Evolutionary conservation across 352 stramenopile species (phyloP).

Genomic region (Pythium brachiatum): DNA sequence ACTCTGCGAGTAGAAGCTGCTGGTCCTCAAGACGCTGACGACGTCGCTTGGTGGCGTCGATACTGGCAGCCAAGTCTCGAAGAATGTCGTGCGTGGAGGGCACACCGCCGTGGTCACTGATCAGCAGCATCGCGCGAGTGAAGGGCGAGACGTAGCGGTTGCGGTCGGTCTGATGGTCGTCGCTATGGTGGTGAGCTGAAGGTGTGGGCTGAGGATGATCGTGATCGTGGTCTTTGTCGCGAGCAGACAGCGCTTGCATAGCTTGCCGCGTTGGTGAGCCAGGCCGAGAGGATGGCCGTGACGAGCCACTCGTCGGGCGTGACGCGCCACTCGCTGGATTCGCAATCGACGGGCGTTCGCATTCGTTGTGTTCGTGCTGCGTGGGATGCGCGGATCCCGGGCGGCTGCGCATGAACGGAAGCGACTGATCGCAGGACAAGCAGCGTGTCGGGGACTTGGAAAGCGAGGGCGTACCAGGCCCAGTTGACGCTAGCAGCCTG

Average conservation of each 20-base stretch:
- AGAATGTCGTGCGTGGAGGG: conserved; percentile 25
- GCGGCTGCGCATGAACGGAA: conserved; percentile 28
- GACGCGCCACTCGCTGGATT: neutral
- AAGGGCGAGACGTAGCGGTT: conserved; percentile 22
- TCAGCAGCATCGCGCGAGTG: conserved; percentile 21
- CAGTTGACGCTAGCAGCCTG: conserved; percentile 14
- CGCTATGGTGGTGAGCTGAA: neutral
- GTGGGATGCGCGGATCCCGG: neutral
- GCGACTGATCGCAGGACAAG: conserved; percentile 56
- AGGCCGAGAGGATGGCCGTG: conserved; percentile 1
- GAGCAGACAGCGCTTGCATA: neutral
- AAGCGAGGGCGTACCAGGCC: conserved; percentile 32
- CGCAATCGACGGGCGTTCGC: neutral
- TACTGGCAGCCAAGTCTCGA: conserved; percentile 13
- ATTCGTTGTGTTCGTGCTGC: conserved; percentile 9
- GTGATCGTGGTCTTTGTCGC: neutral
- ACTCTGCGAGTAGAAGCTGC: conserved; percentile 1
- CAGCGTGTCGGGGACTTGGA: conserved; percentile 58
- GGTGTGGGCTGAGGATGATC: neutral
- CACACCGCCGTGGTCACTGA: conserved; percentile 11
- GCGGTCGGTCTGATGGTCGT: neutral
- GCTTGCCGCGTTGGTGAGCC: conserved; percentile 5
- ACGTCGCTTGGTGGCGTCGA: conserved; percentile 23
- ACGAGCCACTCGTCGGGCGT: neutral
- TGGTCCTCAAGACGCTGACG: conserved; percentile 14